Base-by-base conservation (phyloP, 164 flowering plant species). In the Piper longum region DNA sequence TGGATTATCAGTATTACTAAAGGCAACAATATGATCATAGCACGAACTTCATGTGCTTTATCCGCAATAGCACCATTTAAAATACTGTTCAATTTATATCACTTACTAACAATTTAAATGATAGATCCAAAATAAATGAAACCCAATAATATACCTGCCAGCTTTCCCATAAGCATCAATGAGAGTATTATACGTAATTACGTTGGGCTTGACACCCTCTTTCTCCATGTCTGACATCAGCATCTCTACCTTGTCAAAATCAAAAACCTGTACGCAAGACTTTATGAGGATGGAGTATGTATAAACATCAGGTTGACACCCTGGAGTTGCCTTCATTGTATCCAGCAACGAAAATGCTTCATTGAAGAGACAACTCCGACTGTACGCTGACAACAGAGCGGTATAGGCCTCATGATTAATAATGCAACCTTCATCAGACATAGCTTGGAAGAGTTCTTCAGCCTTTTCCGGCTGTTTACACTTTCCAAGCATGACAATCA, bases 401-500 rank as follows among this genome's bases (percentile, higher is more conserved):
- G 96, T 93, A 74, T 85, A 89, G 63, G 89, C 69, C 74, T 85
- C 97, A 67, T 62, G 77, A 66, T 74, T 85, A 60, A 77, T 71
- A 16, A 56, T 75, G 77, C 92, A 90, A 13, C 96, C 95, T 79
- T 93, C 96, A 45, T 85, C 92, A 54, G 81, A 66, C 97, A 93
- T 88, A 26, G 78, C 80, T 62, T 85, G 84, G 68, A 93, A 93
- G 42, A 93, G 74, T 13, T 64, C 67, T 56, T 72, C 80, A 1
- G 99, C 97, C 66, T 78, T 87, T 65, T 88, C 85, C 13, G 96
- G 95, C 69, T 93, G 90, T 79, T 84, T 93, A 76, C 97, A 93
- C 77, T 93, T 90, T 65, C 99, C 99, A 62, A 93, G 92, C 96
- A 93, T 93, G 69, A 88, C 92, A 56, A 93, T 90, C 13, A 93